Conservation (phyloP, 2,329 filamentous ascomycete species). For the Colletotrichum nymphaeae region DNA sequence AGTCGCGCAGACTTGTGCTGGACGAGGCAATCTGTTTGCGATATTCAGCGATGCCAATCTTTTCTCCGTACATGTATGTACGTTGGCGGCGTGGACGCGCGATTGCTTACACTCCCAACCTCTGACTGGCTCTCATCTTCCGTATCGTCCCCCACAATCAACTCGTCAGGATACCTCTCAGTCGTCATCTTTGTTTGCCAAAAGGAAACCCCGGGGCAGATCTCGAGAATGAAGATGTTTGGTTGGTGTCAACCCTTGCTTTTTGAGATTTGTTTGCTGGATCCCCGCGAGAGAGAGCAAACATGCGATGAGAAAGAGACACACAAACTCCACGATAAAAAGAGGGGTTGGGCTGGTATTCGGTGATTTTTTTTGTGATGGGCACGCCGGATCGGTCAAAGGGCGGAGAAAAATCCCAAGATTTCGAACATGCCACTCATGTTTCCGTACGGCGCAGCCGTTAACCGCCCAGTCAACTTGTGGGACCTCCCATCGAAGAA, state of each 20-base stretch:
- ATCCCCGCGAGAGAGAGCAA: neutral
- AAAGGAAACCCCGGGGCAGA: neutral
- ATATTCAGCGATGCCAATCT: neutral
- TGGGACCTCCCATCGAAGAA: neutral
- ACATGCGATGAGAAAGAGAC: neutral
- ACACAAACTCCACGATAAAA: neutral
- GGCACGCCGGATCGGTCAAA: neutral
- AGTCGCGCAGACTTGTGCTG: slow-evolving; percentile 46
- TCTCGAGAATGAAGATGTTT: neutral
- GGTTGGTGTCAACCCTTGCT: neutral
- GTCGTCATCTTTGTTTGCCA: neutral
- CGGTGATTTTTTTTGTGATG: neutral
- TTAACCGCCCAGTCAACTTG: neutral
- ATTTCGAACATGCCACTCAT: neutral
- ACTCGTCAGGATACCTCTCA: neutral
- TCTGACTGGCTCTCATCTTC: neutral
- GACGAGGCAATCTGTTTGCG: neutral
- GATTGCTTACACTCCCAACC: neutral
- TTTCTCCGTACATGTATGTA: neutral
- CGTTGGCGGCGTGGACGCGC: neutral
- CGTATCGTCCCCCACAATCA: neutral
- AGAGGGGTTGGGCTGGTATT: neutral
- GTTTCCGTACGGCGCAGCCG: neutral
- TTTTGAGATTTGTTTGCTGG: neutral
- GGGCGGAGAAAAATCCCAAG: neutral